These are phyloP conservation scores for Wickerhamomyces bovis DNA, from an alignment of 805 yeast species.

Conservation along the genomic window DNA sequence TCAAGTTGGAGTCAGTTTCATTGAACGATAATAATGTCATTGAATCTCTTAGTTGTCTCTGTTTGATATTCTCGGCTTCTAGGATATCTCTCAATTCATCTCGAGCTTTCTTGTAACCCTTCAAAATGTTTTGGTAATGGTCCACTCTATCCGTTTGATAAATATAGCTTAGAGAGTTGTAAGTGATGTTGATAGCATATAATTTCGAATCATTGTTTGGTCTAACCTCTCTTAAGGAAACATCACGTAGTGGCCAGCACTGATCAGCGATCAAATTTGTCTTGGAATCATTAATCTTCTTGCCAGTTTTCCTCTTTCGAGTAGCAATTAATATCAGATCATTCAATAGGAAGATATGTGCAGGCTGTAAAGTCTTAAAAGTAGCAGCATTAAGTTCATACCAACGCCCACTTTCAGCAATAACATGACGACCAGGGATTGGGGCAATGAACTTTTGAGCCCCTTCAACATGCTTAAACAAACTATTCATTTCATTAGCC, in stretches of 20 bases:
- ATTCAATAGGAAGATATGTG: slow-evolving; percentile 70
- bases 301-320: slow-evolving; percentile 35
- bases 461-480: slow-evolving; percentile 86
- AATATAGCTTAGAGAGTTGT: slow-evolving; percentile 44
- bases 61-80: slow-evolving; percentile 41
- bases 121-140: slow-evolving; percentile 48
- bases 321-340: slow-evolving; percentile 75
- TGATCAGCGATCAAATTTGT: slow-evolving; percentile 56
- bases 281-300: slow-evolving; percentile 25
- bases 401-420: slow-evolving; percentile 81
- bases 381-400: slow-evolving; percentile 80
- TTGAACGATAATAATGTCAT: slow-evolving; percentile 34
- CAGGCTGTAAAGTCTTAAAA: slow-evolving; percentile 70
- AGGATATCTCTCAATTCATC: slow-evolving; percentile 53
- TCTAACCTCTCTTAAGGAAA: slow-evolving; percentile 27
- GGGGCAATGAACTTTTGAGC: slow-evolving; percentile 75
- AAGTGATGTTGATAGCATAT: slow-evolving; percentile 40
- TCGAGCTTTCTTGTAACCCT: slow-evolving; percentile 54
- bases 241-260: slow-evolving; percentile 71
- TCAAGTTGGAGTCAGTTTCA: slow-evolving; percentile 3
- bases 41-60: slow-evolving; percentile 38
- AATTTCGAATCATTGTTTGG: slow-evolving; percentile 14
- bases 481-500: slow-evolving; percentile 62
- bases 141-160: slow-evolving; percentile 57
- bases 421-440: slow-evolving; percentile 71